Evolutionary conservation across 106 monocot genomes (phyloP).

Genomic region (Triglochin maritima): DNA sequence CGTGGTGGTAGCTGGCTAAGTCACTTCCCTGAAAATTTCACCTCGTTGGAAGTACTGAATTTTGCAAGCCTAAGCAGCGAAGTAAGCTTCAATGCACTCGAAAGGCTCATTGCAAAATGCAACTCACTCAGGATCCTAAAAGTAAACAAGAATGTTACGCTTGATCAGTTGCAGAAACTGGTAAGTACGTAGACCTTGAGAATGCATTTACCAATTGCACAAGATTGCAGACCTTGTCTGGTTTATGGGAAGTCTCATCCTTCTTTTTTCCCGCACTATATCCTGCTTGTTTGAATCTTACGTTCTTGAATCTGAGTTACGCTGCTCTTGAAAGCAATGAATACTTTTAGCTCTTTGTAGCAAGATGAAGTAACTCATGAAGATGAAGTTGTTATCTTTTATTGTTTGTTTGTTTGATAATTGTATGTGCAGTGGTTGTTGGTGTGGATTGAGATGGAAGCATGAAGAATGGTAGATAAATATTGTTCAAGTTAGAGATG

Average conservation of each 20-base stretch:
- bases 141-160: conserved; percentile 28
- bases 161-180: conserved; percentile 32
- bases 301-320: conserved; percentile 7
- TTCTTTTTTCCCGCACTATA: neutral
- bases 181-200: conserved; percentile 21
- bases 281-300: conserved; percentile 1
- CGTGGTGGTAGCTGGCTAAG: conserved; percentile 44
- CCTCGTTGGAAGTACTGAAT: conserved; percentile 40
- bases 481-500: too few relatives aligned
- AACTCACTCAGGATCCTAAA: conserved; percentile 32
- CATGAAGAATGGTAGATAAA: too few relatives aligned
- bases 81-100: conserved; percentile 32
- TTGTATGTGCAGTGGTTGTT: too few relatives aligned
- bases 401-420: too few relatives aligned
- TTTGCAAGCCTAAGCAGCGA: conserved; percentile 47
- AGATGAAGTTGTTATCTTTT: too few relatives aligned
- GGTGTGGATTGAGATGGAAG: too few relatives aligned
- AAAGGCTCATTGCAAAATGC: conserved; percentile 46
- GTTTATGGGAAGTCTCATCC: neutral
- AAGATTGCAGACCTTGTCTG: neutral
- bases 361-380: too few relatives aligned
- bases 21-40: conserved; percentile 50
- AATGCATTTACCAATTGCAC: neutral
- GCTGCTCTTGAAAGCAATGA: neutral
- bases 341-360: too few relatives aligned